Percentiles rank a stretch among this genome's conserved stretches.
Evolutionary conservation across 1,284 basidiomycete genomes (phyloP).

Genomic region (Mycosarcoma mackinlayi): DNA sequence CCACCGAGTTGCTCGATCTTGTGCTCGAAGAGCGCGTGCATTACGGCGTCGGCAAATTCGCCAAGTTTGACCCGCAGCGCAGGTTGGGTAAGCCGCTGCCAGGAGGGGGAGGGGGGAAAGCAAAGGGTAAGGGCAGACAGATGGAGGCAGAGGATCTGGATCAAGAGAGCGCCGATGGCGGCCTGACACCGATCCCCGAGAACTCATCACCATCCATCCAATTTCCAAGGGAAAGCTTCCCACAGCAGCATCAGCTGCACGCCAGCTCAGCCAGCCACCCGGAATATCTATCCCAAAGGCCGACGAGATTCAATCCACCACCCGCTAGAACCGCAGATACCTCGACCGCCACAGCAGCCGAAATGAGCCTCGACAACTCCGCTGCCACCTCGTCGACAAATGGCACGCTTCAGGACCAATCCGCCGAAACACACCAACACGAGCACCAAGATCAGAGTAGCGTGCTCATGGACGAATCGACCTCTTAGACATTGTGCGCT

Average conservation of each 20-base stretch:
- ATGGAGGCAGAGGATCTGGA: background rate
- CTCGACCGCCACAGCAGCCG: slow-evolving; percentile 14
- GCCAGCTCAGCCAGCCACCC: too few relatives aligned
- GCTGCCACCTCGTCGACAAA: background rate
- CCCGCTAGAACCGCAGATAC: slow-evolving; percentile 4
- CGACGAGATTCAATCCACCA: too few relatives aligned
- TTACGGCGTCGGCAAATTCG: slow-evolving; percentile 25
- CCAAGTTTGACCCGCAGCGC: slow-evolving; percentile 18
- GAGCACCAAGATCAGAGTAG: slow-evolving; percentile 25
- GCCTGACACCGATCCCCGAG: slow-evolving; percentile 12
- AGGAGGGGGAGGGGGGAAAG: background rate
- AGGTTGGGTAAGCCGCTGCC: background rate
- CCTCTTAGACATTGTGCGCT: slow-evolving; percentile 6
- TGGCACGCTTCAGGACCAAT: background rate
- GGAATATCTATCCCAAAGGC: too few relatives aligned
- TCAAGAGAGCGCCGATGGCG: background rate
- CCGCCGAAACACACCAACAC: background rate
- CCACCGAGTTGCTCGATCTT: slow-evolving; percentile 54
- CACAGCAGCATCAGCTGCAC: slow-evolving; percentile 3
- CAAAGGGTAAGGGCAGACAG: slow-evolving; percentile 12
- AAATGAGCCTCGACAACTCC: slow-evolving; percentile 45
- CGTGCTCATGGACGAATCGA: slow-evolving; percentile 42
- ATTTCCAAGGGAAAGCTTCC: background rate
- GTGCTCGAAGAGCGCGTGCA: slow-evolving; percentile 52
- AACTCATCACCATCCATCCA: slow-evolving; percentile 6